Evolutionary conservation across 1,284 basidiomycete species (phyloP).

Genomic region (Ceratobasidium sp.): DNA sequence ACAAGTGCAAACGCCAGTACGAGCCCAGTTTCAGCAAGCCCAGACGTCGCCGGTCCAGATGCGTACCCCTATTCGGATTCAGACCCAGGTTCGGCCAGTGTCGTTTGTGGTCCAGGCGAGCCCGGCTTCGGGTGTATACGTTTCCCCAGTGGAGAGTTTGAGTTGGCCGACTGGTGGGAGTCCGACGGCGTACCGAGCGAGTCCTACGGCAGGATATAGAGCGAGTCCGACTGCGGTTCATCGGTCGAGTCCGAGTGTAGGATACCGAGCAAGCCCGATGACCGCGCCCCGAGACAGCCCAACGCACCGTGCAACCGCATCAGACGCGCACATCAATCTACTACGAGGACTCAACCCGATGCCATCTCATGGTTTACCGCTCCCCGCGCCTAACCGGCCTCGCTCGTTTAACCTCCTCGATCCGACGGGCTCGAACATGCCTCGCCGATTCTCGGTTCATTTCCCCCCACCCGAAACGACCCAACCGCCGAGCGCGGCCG

Average conservation of each 20-base stretch:
- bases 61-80: background rate
- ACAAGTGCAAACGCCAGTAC: background rate
- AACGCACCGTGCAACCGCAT: background rate
- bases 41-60: background rate
- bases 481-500: background rate
- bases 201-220: background rate
- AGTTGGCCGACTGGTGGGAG: background rate
- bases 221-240: background rate
- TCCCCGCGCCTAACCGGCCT: conserved; percentile 12
- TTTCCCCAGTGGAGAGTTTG: conserved; percentile 17
- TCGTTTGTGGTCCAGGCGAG: conserved; percentile 5
- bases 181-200: background rate
- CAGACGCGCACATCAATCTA: conserved; percentile 25
- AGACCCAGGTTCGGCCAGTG: background rate
- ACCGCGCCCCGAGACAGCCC: background rate
- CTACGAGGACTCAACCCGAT: conserved; percentile 18
- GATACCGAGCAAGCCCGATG: background rate
- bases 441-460: background rate
- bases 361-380: conserved; percentile 18
- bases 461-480: background rate
- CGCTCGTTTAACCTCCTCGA: conserved; percentile 5
- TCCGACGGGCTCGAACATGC: background rate
- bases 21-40: background rate
- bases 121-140: conserved; percentile 16
- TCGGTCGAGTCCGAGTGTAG: background rate